Evolutionary conservation across 306 rosid species (phyloP).

Genomic region (Medicago arabica): DNA sequence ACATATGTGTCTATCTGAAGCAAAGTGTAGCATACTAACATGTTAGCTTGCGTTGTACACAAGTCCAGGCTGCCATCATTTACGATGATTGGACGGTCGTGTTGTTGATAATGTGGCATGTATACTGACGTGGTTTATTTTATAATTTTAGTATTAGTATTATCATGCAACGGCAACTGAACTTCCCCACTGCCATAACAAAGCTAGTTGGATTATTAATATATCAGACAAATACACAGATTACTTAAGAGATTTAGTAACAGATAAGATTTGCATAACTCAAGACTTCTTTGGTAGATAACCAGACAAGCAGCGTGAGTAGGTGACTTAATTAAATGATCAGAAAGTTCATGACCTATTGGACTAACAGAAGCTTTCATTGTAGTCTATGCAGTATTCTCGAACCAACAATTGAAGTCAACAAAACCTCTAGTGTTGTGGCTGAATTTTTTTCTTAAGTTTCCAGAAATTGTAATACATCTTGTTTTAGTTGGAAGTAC

Average conservation of each 20-base stretch:
- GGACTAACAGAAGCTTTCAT: neutral
- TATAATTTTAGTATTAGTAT: constrained; percentile 12
- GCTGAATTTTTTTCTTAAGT: neutral
- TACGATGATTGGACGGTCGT: constrained; percentile 31
- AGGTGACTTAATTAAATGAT: neutral
- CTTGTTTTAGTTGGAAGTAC: neutral
- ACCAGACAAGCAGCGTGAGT: neutral
- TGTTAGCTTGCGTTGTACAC: constrained; percentile 38
- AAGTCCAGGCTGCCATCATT: constrained; percentile 32
- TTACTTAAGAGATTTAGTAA: constrained; percentile 11
- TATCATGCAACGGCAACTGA: constrained; percentile 17
- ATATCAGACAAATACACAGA: constrained; percentile 16
- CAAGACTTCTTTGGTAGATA: neutral
- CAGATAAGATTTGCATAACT: neutral
- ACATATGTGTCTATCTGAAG: constrained; percentile 14
- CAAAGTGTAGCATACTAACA: constrained; percentile 34
- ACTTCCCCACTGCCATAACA: neutral
- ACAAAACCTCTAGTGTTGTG: constrained; percentile 24
- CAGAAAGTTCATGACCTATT: constrained; percentile 1
- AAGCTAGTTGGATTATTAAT: constrained; percentile 21
- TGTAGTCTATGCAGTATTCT: neutral
- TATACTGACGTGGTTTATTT: constrained; percentile 3
- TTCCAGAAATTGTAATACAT: neutral
- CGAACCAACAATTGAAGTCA: neutral
- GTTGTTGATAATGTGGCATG: constrained; percentile 9